Evolutionary conservation across 495 filamentous ascomycete species (phyloP), one percentile per base, ranked within the genome.

Genomic region (Penicillium riverlandense): DNA sequence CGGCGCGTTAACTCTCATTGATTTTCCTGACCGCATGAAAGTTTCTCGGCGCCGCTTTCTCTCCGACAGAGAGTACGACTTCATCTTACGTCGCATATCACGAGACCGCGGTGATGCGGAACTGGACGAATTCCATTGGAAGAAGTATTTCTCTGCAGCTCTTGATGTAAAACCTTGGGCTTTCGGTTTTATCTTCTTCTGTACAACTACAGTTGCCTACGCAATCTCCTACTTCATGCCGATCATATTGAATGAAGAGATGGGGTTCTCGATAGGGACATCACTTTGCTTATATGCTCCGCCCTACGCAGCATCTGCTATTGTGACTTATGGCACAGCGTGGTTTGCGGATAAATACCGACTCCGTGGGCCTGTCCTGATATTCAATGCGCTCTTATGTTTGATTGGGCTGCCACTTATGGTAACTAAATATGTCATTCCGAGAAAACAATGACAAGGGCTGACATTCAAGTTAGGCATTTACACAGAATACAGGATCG

Each of bases 151-250:
- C 2, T 12, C 13, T 0, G 48, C 53, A 4, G 53, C 41, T 4
- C 39, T 58, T 1, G 67, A 71, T 37, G 38, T 58, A 8, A 69
- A 71, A 38, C 58, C 68, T 37, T 71, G 67, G 66, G 62, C 29
- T 0, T 53, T 57, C 38, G 60, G 71, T 2, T 49, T 77, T 14
- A 66, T 76, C 37, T 77, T 71, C 52, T 65, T 67, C 52, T 59
- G 57, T 16, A 58, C 62, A n/a, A 67, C 72, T 0, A 61, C 65
- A 13, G 64, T 69, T 4, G 56, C 63, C 4, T 78, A 78, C 38
- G 70, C 72, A 4, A 61, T 79, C 5, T 57, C 70, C 6, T 77
- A 69, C 48, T 79, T 79, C 61, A 52, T 76, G 22, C 72, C 74
- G 2, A 60, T 71, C 31, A 76, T 79, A 43, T 65, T 76, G n/a